Conservation (phyloP, 2,329 filamentous ascomycete genomes). For the Pseudocercospora eumusae region DNA sequence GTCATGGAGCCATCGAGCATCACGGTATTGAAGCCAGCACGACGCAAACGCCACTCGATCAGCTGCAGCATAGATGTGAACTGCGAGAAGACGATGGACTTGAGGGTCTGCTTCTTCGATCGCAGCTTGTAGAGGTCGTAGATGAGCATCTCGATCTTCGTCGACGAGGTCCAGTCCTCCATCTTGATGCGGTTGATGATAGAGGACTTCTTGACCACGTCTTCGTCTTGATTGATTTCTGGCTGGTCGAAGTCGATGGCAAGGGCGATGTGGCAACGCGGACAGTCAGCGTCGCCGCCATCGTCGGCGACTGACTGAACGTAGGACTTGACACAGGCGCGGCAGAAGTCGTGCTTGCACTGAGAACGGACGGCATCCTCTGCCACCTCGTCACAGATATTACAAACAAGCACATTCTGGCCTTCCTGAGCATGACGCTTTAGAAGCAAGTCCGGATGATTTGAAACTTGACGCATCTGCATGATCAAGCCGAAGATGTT, state of each 20-base stretch:
- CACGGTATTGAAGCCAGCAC: conserved; percentile 96
- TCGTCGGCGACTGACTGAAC: conserved; percentile 69
- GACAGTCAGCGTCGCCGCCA: conserved; percentile 66
- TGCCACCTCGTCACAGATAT: conserved; percentile 93
- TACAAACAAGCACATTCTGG: conserved; percentile 87
- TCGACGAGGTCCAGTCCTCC: conserved; percentile 97
- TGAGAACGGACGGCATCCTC: conserved; percentile 91
- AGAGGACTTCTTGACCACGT: conserved; percentile 84
- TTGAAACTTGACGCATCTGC: conserved; percentile 98
- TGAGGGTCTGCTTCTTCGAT: conserved; percentile 88
- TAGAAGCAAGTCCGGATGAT: conserved; percentile 90
- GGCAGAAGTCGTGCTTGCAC: conserved; percentile 92
- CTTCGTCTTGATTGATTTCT: conserved; percentile 89
- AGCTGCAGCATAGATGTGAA: conserved; percentile 97
- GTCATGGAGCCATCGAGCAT: conserved; percentile 99
- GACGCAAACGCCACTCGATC: conserved; percentile 92
- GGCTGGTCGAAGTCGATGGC: conserved; percentile 93
- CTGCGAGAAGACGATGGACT: conserved; percentile 96
- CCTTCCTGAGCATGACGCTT: conserved; percentile 84
- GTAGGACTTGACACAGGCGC: conserved; percentile 76
- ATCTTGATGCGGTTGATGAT: conserved; percentile 99
- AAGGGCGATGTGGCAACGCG: conserved; percentile 85
- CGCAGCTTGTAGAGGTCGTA: conserved; percentile 91
- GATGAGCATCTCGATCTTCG: conserved; percentile 94
- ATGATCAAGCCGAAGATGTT: conserved; percentile 99